Base-by-base conservation (phyloP, 257 asterid genomes). In the Primulina eburnea region DNA sequence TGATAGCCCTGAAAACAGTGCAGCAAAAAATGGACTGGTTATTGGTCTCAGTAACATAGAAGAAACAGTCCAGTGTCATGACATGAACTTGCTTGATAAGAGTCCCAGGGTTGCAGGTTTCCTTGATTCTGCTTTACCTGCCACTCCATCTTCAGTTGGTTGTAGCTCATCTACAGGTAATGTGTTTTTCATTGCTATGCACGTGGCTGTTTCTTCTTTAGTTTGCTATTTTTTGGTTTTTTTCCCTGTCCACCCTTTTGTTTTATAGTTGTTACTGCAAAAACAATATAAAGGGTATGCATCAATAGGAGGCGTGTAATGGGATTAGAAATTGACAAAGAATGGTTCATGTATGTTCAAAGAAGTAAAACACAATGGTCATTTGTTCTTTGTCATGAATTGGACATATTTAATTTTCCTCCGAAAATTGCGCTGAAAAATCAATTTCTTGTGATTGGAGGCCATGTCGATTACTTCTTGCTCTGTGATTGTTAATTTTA, bases 1-100 rank as follows among this genome's bases (percentile, higher is more conserved):
- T 32, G 98, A 82, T 43, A 85, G 82, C 43, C 84, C 88, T 71
- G 99, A 87, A 75, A 96, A 88, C 69, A 70, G 75, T 72, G 73
- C 73, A 50, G 4, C 64, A 20, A 77, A 79, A 64, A 78, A 79
- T 72, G 86, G 75, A 65, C 67, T 69, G 43, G 67, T 62, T 37
- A 73, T 60, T 71, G 71, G 77, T 59, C 78, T 81, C 53, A 77
- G 78, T 77, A 81, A 73, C 65, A 21, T 75, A 55, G 96, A 50
- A 5, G 57, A 89, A 78, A 69, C 70, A 34, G 59, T 61, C 73
- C 90, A 74, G 43, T 62, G 75, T 35, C 83, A 82, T 62, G 57
- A 50, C 21, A 50, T 50, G 21, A 50, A 4, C 57, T 8, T 50
- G 21, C 57, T 50, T 50, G 57, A 50, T 50, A 50, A 50, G 57